These are phyloP conservation scores for Populus hybrid DNA, from an alignment of 441 rosid species.

Conservation along the genomic window DNA sequence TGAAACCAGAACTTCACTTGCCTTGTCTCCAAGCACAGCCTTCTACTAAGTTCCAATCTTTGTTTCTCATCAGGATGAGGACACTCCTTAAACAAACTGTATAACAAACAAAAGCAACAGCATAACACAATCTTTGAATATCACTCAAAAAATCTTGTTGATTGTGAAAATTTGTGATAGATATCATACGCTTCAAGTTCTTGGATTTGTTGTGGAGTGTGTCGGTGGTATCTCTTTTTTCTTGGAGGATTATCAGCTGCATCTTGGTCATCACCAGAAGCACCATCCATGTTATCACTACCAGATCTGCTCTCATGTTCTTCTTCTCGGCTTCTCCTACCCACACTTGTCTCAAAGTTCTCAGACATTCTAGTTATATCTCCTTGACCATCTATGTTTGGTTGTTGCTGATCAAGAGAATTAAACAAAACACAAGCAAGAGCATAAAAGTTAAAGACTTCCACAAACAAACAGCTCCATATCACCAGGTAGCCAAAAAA, in stretches of 20 bases:
- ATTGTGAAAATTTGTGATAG: not conserved
- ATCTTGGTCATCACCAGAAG: constrained; percentile 77
- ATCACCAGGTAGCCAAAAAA: not conserved
- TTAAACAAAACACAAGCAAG: not conserved
- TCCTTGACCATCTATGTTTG: constrained; percentile 60
- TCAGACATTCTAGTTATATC: constrained; percentile 55
- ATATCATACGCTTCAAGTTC: constrained; percentile 76
- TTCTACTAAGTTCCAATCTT: constrained; percentile 77
- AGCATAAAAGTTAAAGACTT: not conserved
- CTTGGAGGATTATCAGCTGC: constrained; percentile 57
- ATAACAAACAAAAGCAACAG: not conserved
- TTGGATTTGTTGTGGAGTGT: constrained; percentile 88
- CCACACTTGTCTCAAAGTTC: constrained; percentile 46
- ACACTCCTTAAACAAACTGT: constrained; percentile 85
- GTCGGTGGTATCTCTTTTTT: constrained; percentile 90
- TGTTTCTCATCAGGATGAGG: constrained; percentile 98
- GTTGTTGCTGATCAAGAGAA: constrained; percentile 48
- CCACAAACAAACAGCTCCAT: not conserved
- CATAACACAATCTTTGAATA: not conserved
- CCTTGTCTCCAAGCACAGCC: constrained; percentile 76
- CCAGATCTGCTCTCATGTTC: constrained; percentile 93
- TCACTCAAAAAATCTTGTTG: not conserved
- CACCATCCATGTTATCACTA: constrained; percentile 77
- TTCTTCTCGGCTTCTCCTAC: constrained; percentile 68
- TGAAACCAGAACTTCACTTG: constrained; percentile 99